Evolutionary conservation across 805 yeast species (phyloP).

Genomic region (Schizosaccharomyces osmophilus): DNA sequence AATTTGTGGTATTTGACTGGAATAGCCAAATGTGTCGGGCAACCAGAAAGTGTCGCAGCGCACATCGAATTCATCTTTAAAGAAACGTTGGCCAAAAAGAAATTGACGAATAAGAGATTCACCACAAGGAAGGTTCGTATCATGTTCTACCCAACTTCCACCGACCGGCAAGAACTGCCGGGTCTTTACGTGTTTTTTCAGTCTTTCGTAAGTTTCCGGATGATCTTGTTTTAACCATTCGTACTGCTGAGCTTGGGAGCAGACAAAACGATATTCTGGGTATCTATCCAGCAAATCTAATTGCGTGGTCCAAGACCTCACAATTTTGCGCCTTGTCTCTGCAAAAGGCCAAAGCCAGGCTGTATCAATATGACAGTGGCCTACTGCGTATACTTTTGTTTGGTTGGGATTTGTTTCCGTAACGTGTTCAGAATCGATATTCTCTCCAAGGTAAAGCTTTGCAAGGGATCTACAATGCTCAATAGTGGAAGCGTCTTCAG

Average conservation of each 20-base stretch:
- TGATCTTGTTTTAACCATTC: slow-evolving; percentile 76
- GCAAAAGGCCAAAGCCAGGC: slow-evolving; percentile 99
- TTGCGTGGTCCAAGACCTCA: slow-evolving; percentile 89
- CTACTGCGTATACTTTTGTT: slow-evolving; percentile 53
- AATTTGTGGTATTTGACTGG: slow-evolving; percentile 83
- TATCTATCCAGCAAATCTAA: slow-evolving; percentile 58
- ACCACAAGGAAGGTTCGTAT: slow-evolving; percentile 86
- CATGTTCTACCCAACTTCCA: slow-evolving; percentile 96
- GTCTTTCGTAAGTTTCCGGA: slow-evolving; percentile 46
- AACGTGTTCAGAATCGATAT: slow-evolving; percentile 42
- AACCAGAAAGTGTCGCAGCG: slow-evolving; percentile 70
- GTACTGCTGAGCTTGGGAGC: slow-evolving; percentile 90
- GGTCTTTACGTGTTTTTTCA: slow-evolving; percentile 32
- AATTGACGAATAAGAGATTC: slow-evolving; percentile 78
- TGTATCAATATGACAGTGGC: slow-evolving; percentile 83
- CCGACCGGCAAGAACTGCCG: slow-evolving; percentile 78
- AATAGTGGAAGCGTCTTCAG: slow-evolving; percentile 33
- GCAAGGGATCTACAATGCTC: slow-evolving; percentile 43
- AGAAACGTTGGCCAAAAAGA: slow-evolving; percentile 70
- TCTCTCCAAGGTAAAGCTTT: slow-evolving; percentile 33
- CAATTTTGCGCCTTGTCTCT: slow-evolving; percentile 76
- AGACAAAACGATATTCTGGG: slow-evolving; percentile 83
- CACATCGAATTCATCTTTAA: slow-evolving; percentile 51
- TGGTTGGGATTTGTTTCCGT: slow-evolving; percentile 11
- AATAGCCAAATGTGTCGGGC: slow-evolving; percentile 92